Conservation (phyloP, 106 monocot genomes). For the Phalaenopsis equestris region DNA sequence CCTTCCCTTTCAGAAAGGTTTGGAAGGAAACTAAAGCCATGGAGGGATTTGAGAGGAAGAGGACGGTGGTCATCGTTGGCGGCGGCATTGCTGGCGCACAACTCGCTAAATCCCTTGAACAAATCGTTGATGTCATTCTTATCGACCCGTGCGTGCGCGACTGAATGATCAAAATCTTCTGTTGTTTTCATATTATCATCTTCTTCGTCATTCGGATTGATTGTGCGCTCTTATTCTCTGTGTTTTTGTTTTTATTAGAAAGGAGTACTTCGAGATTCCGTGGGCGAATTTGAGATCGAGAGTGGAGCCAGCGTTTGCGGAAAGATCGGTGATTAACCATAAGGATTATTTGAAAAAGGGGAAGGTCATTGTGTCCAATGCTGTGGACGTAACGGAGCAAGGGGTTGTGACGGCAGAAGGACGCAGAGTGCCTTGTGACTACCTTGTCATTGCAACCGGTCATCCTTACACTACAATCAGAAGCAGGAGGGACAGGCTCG, state of each 20-base stretch:
- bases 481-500: constrained; percentile 19
- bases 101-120: constrained; percentile 23
- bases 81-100: constrained; percentile 29
- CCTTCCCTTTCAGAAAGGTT: background rate
- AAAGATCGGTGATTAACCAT: constrained; percentile 28
- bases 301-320: constrained; percentile 29
- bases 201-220: background rate
- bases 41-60: constrained; percentile 1
- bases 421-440: constrained; percentile 16
- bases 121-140: constrained; percentile 17
- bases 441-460: constrained; percentile 35
- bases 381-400: constrained; percentile 15
- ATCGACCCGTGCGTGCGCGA: constrained; percentile 20
- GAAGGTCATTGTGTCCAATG: constrained; percentile 21
- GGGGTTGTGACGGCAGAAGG: constrained; percentile 28
- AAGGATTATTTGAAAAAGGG: constrained; percentile 21
- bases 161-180: background rate
- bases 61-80: constrained; percentile 22
- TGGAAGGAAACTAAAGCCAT: background rate
- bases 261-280: constrained; percentile 66
- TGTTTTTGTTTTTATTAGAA: constrained; percentile 15
- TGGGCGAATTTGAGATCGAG: constrained; percentile 41
- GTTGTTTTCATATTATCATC: background rate
- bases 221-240: too few relatives aligned
- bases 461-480: constrained; percentile 14